phyloP scores from a whole-genome alignment of 225 moss, liverwort and hornwort genomes.

The Pseudisothecium myosuroides region DNA sequence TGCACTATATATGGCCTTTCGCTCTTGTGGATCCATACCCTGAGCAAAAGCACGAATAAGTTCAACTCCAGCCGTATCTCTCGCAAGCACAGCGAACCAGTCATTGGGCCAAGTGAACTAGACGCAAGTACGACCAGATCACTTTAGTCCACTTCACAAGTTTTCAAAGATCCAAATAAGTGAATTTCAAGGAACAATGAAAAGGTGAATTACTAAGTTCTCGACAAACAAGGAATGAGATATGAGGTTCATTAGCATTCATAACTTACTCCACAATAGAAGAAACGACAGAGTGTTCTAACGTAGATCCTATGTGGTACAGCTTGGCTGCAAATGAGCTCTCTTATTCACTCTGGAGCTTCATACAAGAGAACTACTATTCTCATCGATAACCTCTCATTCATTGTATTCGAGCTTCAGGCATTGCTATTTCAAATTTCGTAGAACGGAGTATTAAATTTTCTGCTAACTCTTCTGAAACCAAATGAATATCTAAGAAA shows the following conservation, averaged over 20 bases:
- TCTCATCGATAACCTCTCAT: not conserved
- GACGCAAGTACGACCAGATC: not conserved
- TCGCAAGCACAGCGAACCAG: not conserved
- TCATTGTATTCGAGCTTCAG: not conserved
- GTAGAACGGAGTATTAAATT: not conserved
- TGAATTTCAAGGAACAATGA: not conserved
- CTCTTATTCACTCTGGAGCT: not conserved
- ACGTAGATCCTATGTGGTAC: not conserved
- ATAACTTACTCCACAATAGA: not conserved
- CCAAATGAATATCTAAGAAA: not conserved
- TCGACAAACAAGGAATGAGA: not conserved
- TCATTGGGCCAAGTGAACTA: not conserved
- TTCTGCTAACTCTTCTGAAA: not conserved
- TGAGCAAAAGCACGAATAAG: conserved; percentile 19
- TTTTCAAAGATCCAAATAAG: not conserved
- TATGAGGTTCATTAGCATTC: not conserved
- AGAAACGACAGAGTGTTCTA: not conserved
- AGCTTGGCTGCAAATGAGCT: not conserved
- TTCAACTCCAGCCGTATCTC: not conserved
- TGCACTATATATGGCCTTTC: conserved; percentile 50
- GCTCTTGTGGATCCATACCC: conserved; percentile 56
- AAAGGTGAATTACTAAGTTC: not conserved
- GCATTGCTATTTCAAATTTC: not conserved
- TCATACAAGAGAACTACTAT: not conserved
- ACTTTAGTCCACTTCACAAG: not conserved